Conservation (phyloP, 331 rosid species). For the Malus hybrid region DNA sequence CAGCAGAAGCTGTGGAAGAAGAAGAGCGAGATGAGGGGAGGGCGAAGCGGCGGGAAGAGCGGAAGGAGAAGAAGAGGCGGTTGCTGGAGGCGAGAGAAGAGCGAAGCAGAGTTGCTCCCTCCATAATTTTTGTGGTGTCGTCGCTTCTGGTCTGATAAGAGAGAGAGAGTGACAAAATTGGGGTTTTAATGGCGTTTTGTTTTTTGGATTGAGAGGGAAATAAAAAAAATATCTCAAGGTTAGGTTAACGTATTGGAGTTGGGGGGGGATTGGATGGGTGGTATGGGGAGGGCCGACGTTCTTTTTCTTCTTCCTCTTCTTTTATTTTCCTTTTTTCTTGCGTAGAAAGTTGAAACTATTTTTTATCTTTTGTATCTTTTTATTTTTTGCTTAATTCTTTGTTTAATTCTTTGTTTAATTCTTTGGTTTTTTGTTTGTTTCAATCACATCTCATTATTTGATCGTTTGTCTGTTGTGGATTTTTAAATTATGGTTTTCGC, state of each 20-base stretch:
- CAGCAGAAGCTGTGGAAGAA: conserved; percentile 11
- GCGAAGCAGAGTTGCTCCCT: conserved; percentile 51
- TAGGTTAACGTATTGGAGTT: neutral
- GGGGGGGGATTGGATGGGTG: neutral
- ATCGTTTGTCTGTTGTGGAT: too few species aligned
- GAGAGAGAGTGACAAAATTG: neutral
- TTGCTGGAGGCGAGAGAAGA: conserved; percentile 35
- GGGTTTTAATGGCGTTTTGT: neutral
- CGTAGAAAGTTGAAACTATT: neutral
- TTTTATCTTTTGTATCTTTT: neutral
- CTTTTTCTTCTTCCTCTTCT: neutral
- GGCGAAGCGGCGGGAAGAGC: conserved; percentile 21
- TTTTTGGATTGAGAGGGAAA: neutral
- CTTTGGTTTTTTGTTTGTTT: too few species aligned
- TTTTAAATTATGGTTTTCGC: too few species aligned
- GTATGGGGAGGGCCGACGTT: neutral
- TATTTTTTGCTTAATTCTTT: neutral
- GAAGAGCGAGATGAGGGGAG: neutral
- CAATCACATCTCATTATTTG: too few species aligned
- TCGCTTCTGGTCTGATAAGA: neutral
- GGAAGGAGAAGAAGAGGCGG: conserved; percentile 36
- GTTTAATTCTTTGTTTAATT: too few species aligned
- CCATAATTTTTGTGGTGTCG: conserved; percentile 29
- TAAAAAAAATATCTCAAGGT: neutral
- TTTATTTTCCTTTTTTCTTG: neutral